Conservation (phyloP, 73 alveolate genomes). For the Durusdinium trenchii region DNA sequence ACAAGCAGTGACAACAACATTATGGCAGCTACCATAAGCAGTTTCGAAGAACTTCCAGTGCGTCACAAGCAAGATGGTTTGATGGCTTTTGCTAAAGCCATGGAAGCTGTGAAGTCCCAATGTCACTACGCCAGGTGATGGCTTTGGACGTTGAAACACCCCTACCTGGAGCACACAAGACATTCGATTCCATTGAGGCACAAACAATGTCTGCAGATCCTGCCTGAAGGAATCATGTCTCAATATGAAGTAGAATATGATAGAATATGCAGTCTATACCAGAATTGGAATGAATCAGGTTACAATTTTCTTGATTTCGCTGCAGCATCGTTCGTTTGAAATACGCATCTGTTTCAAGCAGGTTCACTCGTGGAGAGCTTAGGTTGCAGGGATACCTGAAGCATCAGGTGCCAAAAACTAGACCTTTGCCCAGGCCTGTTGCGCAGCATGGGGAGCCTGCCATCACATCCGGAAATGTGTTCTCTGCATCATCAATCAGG, state of each 20-base stretch:
- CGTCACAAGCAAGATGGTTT: too few relatives aligned
- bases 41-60: too few relatives aligned
- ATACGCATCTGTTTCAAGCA: background rate
- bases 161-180: background rate
- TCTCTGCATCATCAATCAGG: background rate
- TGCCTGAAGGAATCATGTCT: background rate
- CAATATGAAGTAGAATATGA: too few relatives aligned
- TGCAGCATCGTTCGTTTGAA: background rate
- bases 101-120: too few relatives aligned
- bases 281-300: too few relatives aligned
- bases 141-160: too few relatives aligned
- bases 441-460: background rate
- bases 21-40: too few relatives aligned
- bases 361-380: background rate
- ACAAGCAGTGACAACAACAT: too few relatives aligned
- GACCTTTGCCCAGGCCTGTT: background rate
- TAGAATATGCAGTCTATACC: too few relatives aligned
- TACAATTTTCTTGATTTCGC: too few relatives aligned
- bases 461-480: background rate
- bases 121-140: too few relatives aligned
- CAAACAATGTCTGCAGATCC: background rate
- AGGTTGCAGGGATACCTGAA: background rate
- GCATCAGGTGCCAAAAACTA: background rate
- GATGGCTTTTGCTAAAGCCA: too few relatives aligned
- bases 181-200: background rate